phyloP scores from a whole-genome alignment of 2,329 filamentous ascomycete species.

The Sclerotinia trifoliorum region DNA sequence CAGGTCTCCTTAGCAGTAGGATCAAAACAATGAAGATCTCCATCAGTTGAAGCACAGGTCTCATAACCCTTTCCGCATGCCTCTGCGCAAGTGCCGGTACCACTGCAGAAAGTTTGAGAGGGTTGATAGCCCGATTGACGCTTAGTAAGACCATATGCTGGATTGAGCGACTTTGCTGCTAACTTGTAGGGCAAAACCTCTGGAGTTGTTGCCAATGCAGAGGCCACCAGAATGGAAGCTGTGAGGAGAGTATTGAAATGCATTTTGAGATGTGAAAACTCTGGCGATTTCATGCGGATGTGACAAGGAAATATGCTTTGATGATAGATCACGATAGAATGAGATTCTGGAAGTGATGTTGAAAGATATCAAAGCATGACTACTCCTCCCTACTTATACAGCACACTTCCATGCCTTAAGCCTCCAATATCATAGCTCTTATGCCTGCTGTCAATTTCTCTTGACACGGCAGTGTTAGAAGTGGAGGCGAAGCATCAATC shows the following conservation, averaged over 20 bases:
- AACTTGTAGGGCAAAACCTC: slow-evolving; percentile 17
- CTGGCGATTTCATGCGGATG: not conserved
- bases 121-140: slow-evolving; percentile 23
- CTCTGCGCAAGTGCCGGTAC: slow-evolving; percentile 16
- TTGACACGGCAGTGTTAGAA: not conserved
- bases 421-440: not conserved
- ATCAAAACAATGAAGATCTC: slow-evolving; percentile 17
- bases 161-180: slow-evolving; percentile 12
- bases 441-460: not conserved
- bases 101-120: slow-evolving; percentile 17
- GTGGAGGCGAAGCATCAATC: slow-evolving; percentile 16
- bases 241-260: not conserved
- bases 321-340: not conserved
- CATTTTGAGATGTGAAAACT: slow-evolving; percentile 10
- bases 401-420: not conserved
- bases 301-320: not conserved
- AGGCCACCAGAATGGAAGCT: not conserved
- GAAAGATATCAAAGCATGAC: not conserved
- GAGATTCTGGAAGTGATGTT: not conserved
- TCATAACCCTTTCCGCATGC: slow-evolving; percentile 20
- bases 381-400: slow-evolving; percentile 1
- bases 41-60: slow-evolving; percentile 18
- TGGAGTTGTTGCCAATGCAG: not conserved
- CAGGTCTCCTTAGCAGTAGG: slow-evolving; percentile 15
- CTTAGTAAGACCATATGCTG: slow-evolving; percentile 1